Base-by-base conservation (phyloP, 495 filamentous ascomycete genomes). In the Lophiostoma macrostomum region DNA sequence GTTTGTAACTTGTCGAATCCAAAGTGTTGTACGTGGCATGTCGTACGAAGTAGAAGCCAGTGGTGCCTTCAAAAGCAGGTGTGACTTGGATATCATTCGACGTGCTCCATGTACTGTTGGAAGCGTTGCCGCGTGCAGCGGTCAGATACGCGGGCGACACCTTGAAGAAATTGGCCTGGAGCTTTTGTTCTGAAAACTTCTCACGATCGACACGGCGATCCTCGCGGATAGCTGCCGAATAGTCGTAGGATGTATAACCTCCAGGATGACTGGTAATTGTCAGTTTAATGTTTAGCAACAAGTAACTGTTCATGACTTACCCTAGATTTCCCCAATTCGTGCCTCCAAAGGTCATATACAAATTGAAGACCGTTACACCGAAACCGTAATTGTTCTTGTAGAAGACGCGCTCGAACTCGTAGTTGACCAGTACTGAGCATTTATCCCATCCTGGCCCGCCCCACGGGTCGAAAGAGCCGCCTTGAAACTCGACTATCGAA, bases 271-370 rank as follows among this genome's bases (percentile, higher is more conserved):
- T n/a, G n/a, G n/a, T n/a, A n/a, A n/a, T n/a, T n/a, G n/a, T n/a
- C n/a, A n/a, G n/a, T n/a, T n/a, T n/a, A n/a, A n/a, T n/a, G n/a
- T n/a, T n/a, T n/a, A n/a, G n/a, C n/a, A n/a, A n/a, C n/a, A n/a
- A n/a, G n/a, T n/a, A n/a, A n/a, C n/a, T n/a, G n/a, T n/a, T n/a
- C n/a, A n/a, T n/a, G n/a, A n/a, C n/a, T n/a, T n/a, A n/a, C n/a
- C 86, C 86, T 24, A 91, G 66, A 59, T 91, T 90, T 11, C 87
- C 88, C 88, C 87, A 91, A 66, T 91, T 93, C 1, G 86, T 87
- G n/a, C 84, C 86, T 28, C 86, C 86, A 36, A 74, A 52, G 38
- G 43, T 46, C 85, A 89, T 90, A 64, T 89, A 87, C 14, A 86
- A 61, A 38, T 82, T 84, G 45, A 87, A 69, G 24, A 86, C 76